Conservation (phyloP, 1,139 yeast species). For the Nakaseomyces kungkrabaensis region DNA sequence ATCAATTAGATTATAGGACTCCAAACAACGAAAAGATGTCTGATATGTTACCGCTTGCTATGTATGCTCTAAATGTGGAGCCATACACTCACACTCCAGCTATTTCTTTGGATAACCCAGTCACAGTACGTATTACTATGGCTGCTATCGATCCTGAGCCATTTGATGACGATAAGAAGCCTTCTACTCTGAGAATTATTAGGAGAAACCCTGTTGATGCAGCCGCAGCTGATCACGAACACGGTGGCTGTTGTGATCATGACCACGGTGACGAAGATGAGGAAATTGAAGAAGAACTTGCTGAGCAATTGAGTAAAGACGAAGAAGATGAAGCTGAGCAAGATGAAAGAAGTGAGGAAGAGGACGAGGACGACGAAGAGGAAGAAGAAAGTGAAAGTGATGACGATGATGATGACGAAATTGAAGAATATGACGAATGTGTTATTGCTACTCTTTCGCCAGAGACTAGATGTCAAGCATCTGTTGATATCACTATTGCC, state of each 20-base stretch:
- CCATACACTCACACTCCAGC: conserved; percentile 88
- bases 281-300: conserved; percentile 28
- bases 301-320: conserved; percentile 33
- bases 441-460: conserved; percentile 89
- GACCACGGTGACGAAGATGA: conserved; percentile 38
- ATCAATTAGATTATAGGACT: neutral
- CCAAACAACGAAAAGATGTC: conserved; percentile 38
- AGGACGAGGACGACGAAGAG: conserved; percentile 28
- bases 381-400: conserved; percentile 29
- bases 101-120: conserved; percentile 74
- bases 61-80: conserved; percentile 71
- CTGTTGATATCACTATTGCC: conserved; percentile 77
- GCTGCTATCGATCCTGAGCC: conserved; percentile 91
- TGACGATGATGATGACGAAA: conserved; percentile 34
- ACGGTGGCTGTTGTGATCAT: conserved; percentile 38
- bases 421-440: conserved; percentile 63
- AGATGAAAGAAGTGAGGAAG: conserved; percentile 23
- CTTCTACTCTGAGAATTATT: conserved; percentile 81
- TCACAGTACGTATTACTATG: conserved; percentile 81
- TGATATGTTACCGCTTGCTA: conserved; percentile 66
- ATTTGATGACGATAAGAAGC: conserved; percentile 68
- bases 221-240: conserved; percentile 31
- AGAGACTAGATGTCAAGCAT: conserved; percentile 73
- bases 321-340: conserved; percentile 34
- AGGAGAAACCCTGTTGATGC: conserved; percentile 54